Percentiles rank a stretch among this genome's conserved stretches.
These are phyloP conservation scores for Ceriops tagal DNA, from an alignment of 345 rosid species.

Conservation along the genomic window DNA sequence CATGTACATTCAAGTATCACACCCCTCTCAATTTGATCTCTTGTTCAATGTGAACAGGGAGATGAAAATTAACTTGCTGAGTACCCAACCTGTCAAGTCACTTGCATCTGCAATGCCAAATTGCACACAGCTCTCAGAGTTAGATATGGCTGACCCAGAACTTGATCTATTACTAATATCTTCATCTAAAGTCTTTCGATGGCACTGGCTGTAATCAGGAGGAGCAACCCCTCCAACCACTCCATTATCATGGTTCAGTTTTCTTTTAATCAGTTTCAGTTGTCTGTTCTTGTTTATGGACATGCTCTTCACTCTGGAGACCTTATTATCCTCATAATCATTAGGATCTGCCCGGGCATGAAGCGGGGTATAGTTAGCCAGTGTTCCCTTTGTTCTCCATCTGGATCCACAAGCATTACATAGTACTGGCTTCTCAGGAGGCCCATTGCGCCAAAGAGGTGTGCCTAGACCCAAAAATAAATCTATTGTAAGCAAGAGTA, in stretches of 20 bases:
- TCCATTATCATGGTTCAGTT: conserved; percentile 49
- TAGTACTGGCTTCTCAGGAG: conserved; percentile 93
- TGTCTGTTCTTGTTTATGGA: conserved; percentile 62
- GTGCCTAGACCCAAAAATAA: conserved; percentile 55
- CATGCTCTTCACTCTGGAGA: conserved; percentile 55
- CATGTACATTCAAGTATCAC: background rate
- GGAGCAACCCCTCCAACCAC: conserved; percentile 31
- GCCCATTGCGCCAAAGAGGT: conserved; percentile 97
- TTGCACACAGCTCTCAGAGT: conserved; percentile 92
- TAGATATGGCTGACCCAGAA: conserved; percentile 97
- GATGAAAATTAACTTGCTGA: background rate
- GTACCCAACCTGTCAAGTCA: conserved; percentile 78
- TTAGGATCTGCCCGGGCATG: conserved; percentile 65
- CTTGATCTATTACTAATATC: conserved; percentile 88
- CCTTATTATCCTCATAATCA: conserved; percentile 56
- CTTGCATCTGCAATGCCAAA: conserved; percentile 77
- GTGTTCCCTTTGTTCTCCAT: conserved; percentile 86
- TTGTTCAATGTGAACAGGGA: background rate
- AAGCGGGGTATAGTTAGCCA: conserved; percentile 79
- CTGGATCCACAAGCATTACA: conserved; percentile 99
- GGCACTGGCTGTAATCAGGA: conserved; percentile 49
- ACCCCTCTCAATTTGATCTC: background rate
- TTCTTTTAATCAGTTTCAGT: conserved; percentile 64
- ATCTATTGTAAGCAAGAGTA: conserved; percentile 18
- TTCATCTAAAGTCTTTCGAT: conserved; percentile 62